phyloP scores from a whole-genome alignment of 495 filamentous ascomycete genomes.

The Ascodesmis nigricans region DNA sequence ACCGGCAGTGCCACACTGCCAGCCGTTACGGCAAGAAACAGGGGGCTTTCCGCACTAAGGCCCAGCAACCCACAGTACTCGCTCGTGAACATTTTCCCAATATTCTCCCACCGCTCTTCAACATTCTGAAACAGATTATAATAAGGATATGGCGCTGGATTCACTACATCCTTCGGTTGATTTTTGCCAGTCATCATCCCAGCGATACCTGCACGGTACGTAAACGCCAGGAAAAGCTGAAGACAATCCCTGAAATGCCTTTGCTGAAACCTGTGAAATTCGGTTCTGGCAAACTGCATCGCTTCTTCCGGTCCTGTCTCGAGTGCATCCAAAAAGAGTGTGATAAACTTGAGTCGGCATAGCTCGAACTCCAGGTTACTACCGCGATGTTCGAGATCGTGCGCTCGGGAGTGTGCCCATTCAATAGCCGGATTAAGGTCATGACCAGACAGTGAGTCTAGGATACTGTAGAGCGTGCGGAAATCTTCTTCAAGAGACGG shows the following conservation, averaged over 20 bases:
- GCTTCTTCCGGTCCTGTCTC: slow-evolving; percentile 27
- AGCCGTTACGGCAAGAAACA: slow-evolving; percentile 78
- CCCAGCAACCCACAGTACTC: slow-evolving; percentile 90
- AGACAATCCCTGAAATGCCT: slow-evolving; percentile 56
- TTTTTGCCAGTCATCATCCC: too few species aligned
- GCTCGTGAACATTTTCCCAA: slow-evolving; percentile 62
- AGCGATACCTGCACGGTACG: slow-evolving; percentile 51
- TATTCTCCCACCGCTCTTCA: slow-evolving; percentile 50
- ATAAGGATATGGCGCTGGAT: slow-evolving; percentile 48
- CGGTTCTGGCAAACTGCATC: slow-evolving; percentile 44
- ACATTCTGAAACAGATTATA: slow-evolving; percentile 43
- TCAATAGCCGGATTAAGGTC: slow-evolving; percentile 64
- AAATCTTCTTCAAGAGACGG: slow-evolving; percentile 54
- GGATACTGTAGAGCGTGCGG: slow-evolving; percentile 69
- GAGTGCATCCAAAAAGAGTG: slow-evolving; percentile 40
- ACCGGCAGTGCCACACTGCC: slow-evolving; percentile 76
- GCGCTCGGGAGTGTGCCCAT: slow-evolving; percentile 56
- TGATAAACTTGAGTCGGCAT: slow-evolving; percentile 63
- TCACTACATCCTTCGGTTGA: too few species aligned
- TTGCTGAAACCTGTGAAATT: slow-evolving; percentile 42
- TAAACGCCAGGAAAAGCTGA: slow-evolving; percentile 53
- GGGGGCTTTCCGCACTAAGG: slow-evolving; percentile 64
- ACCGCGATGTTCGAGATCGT: slow-evolving; percentile 52
- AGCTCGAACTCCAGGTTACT: slow-evolving; percentile 92
- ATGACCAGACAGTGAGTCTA: slow-evolving; percentile 48